Percentiles rank a stretch among this genome's conserved stretches.
Evolutionary conservation across 441 rosid genomes (phyloP).

Genomic region (Eutrema salsugineum): DNA sequence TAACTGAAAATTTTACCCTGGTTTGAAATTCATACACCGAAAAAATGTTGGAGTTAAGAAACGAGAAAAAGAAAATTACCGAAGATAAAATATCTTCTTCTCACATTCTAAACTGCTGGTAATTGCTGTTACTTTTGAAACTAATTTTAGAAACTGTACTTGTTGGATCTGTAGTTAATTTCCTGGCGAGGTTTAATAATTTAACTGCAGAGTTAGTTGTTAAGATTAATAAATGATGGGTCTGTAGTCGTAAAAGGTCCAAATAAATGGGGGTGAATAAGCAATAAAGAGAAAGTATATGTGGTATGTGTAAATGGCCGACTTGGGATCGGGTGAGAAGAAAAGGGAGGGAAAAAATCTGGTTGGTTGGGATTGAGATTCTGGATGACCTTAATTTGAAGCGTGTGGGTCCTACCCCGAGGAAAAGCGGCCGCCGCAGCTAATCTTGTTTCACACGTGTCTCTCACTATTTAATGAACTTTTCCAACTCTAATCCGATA

Average conservation of each 20-base stretch:
- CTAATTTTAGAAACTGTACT: not conserved
- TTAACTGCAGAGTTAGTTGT: too few species aligned
- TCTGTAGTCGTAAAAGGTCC: not conserved
- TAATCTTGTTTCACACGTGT: constrained; percentile 51
- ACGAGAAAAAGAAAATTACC: not conserved
- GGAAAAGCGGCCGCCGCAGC: constrained; percentile 52
- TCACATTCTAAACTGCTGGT: not conserved
- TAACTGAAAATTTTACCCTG: not conserved
- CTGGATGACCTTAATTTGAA: constrained; percentile 9
- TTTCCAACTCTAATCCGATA: not conserved
- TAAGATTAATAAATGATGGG: not conserved
- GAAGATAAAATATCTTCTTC: not conserved
- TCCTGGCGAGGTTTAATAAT: not conserved
- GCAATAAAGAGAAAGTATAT: not conserved
- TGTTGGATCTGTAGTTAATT: not conserved
- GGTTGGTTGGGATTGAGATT: constrained; percentile 35
- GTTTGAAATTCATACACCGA: too few species aligned
- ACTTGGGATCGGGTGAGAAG: constrained; percentile 3
- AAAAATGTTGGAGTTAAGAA: not conserved
- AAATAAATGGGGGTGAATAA: not conserved
- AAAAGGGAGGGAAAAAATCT: constrained; percentile 12
- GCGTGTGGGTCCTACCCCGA: constrained; percentile 35
- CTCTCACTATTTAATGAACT: not conserved
- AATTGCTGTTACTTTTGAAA: not conserved
- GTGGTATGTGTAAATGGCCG: constrained; percentile 24